phyloP scores from a whole-genome alignment of 176 grass and related monocot genomes.

The Triticum timopheevii region DNA sequence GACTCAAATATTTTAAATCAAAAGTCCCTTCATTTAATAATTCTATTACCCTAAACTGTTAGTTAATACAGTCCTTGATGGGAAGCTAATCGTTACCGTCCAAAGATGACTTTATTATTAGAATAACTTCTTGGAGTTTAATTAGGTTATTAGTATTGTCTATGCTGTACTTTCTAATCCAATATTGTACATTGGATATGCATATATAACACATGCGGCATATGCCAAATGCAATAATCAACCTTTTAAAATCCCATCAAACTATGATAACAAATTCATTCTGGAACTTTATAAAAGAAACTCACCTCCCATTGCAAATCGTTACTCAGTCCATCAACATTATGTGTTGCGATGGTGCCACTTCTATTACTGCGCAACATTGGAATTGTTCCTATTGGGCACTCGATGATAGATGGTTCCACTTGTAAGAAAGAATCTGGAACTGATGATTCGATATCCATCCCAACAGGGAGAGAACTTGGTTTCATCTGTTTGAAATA shows the following conservation, averaged over 20 bases:
- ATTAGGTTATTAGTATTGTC: background rate
- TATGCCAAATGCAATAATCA: background rate
- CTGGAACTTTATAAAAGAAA: background rate
- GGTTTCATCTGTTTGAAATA: conserved; percentile 16
- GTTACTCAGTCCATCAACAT: background rate
- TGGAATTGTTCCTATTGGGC: conserved; percentile 11
- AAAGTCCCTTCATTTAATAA: background rate
- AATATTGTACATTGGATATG: background rate
- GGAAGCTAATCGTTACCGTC: background rate
- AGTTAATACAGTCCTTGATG: background rate
- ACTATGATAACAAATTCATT: background rate
- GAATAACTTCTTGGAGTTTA: background rate
- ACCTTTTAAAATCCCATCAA: background rate
- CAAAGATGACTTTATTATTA: background rate
- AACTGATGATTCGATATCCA: background rate
- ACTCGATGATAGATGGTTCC: background rate
- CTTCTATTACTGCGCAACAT: background rate
- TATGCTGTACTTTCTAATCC: background rate
- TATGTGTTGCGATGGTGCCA: background rate
- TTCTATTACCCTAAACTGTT: background rate
- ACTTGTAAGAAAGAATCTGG: background rate
- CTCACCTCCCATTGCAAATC: background rate
- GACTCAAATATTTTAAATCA: background rate
- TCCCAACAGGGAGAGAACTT: background rate
- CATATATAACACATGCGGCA: background rate